Evolutionary conservation across 1,284 basidiomycete genomes (phyloP), one percentile per base, ranked within the genome.

Genomic region (Amylostereum chailletii): DNA sequence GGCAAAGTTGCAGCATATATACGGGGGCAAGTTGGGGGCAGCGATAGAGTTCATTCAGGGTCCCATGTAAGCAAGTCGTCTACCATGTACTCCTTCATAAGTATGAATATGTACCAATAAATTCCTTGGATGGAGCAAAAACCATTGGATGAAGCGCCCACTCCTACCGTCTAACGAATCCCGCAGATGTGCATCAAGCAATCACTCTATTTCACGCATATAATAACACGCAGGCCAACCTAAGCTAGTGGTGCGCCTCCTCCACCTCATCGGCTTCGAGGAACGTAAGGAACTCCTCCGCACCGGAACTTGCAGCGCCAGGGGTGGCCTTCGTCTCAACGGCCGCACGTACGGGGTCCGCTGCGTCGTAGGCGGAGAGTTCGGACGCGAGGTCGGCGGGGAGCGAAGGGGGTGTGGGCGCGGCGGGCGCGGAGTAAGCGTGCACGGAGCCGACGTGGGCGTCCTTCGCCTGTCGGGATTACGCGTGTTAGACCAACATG

Each of bases 361-460:
- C 65, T 5, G 81, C 73, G 57, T 92, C 90, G 63, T 92, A 94
- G 45, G 83, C 81, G 40, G 85, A 70, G 53, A 94, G 79, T 60
- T 92, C 89, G n/a, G 81, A 66, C 26, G 90, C 86, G 57, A 94
- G 79, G 68, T 93, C 86, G 48, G 77, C 64, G 45, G 91, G 88
- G 50, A 92, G 72, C 9, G 76, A 63, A 6, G 90, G 90, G 2
- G 80, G 67, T 51, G 80, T 71, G 48, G 91, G 91, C 27, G 76
- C 63, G 26, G 81, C 66, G 4, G 91, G 91, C 26, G 79, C 64
- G 33, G 77, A 63, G 75, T 83, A 92, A 43, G 75, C 59, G 69
- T 91, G 91, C 53, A 94, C 91, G 51, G 65, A 71, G 51, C 86
- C 85, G 58, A 90, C 79, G 67, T 92, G 88, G 47, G 90, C 90